Percentiles rank a stretch among this genome's conserved stretches.
Evolutionary conservation across 2,329 filamentous ascomycete species (phyloP).

Genomic region (Ophiostoma sp.): DNA sequence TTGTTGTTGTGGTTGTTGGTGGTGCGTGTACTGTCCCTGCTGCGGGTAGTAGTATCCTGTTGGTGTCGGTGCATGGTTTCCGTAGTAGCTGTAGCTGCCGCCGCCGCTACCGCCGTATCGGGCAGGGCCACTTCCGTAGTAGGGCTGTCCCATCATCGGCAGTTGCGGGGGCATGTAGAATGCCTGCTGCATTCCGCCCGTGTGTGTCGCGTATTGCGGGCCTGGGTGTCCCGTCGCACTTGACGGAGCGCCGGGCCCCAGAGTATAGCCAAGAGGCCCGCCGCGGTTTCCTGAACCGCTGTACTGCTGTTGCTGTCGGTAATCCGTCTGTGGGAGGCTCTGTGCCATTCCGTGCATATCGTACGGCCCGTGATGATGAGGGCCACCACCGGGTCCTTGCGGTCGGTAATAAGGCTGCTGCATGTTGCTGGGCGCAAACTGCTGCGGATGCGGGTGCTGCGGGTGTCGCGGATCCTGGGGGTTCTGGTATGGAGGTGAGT

Average conservation of each 20-base stretch:
- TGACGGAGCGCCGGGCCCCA: background rate
- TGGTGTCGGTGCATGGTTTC: background rate
- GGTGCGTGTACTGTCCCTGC: background rate
- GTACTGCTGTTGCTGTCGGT: background rate
- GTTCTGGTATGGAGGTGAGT: background rate
- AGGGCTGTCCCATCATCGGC: background rate
- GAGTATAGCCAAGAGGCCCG: background rate
- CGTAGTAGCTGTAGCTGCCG: background rate
- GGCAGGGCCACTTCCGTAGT: background rate
- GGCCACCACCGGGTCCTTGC: background rate
- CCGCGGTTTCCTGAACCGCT: background rate
- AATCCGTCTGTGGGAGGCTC: background rate
- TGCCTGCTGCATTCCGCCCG: background rate
- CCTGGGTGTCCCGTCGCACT: background rate
- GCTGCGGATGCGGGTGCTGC: background rate
- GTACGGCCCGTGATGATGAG: background rate
- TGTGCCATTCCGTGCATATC: background rate
- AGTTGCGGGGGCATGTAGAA: background rate
- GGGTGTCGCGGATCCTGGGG: background rate
- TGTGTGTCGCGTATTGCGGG: background rate
- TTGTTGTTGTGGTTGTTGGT: background rate
- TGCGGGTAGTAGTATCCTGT: background rate
- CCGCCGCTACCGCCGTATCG: background rate
- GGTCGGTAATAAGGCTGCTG: slow-evolving; percentile 1
- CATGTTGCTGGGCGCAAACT: background rate